Evolutionary conservation across 2,329 filamentous ascomycete genomes (phyloP).

Genomic region (Talaromyces sp.): DNA sequence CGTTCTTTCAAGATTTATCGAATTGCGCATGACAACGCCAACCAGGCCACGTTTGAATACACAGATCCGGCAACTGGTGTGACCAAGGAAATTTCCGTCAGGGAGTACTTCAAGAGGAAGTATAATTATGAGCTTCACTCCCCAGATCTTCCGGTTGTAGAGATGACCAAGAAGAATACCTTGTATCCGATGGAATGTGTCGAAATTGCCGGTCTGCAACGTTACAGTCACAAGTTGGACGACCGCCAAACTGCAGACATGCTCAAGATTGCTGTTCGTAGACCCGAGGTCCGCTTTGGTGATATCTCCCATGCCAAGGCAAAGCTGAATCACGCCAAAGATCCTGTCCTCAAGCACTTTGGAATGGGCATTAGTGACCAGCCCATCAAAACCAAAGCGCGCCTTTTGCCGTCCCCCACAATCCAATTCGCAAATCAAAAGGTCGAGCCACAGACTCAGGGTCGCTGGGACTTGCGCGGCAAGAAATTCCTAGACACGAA

Average conservation of each 20-base stretch:
- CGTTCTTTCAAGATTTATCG: slow-evolving; percentile 48
- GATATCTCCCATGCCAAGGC: slow-evolving; percentile 65
- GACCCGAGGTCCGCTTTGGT: slow-evolving; percentile 61
- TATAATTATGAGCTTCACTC: slow-evolving; percentile 46
- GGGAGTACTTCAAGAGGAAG: slow-evolving; percentile 49
- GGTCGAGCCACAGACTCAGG: slow-evolving; percentile 58
- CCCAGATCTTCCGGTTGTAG: slow-evolving; percentile 50
- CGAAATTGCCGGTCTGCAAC: slow-evolving; percentile 49
- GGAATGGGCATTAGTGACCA: slow-evolving; percentile 62
- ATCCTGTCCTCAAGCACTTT: slow-evolving; percentile 67
- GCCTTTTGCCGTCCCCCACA: slow-evolving; percentile 64
- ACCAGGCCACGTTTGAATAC: slow-evolving; percentile 39
- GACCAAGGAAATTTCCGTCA: slow-evolving; percentile 51
- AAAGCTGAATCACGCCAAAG: slow-evolving; percentile 61
- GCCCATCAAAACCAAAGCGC: slow-evolving; percentile 64
- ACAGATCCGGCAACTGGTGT: slow-evolving; percentile 35
- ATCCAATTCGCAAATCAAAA: slow-evolving; percentile 60
- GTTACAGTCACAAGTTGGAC: slow-evolving; percentile 54
- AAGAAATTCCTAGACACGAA: slow-evolving; percentile 72
- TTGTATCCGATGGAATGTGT: slow-evolving; percentile 55
- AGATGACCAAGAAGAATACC: slow-evolving; percentile 52
- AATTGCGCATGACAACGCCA: slow-evolving; percentile 40
- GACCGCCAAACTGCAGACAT: slow-evolving; percentile 68
- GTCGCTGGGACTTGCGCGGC: slow-evolving; percentile 81
- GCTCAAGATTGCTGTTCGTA: slow-evolving; percentile 89